Percentiles rank a stretch among this genome's conserved stretches.
phyloP scores from a whole-genome alignment of 106 monocot genomes.

The Apostasia shenzhenica region DNA sequence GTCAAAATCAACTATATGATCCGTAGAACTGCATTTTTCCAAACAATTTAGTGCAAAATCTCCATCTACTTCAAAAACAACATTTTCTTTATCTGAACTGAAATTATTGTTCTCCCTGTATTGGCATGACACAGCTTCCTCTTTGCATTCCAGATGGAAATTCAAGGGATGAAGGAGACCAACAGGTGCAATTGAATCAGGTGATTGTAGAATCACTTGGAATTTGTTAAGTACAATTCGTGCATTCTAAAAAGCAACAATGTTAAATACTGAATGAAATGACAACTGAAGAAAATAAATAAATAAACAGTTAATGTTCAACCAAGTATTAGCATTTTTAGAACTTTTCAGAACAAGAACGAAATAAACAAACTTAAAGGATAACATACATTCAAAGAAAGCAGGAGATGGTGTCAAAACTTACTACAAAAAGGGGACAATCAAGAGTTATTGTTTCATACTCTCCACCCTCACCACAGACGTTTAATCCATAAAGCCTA shows the following conservation, averaged over 20 bases:
- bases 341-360: too few relatives aligned
- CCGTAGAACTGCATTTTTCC: slow-evolving; percentile 13
- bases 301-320: not conserved
- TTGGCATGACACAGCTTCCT: slow-evolving; percentile 6
- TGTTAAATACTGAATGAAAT: not conserved
- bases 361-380: too few relatives aligned
- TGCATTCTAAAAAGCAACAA: slow-evolving; percentile 56
- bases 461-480: slow-evolving; percentile 99
- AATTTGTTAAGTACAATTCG: slow-evolving; percentile 79
- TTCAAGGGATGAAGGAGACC: slow-evolving; percentile 80
- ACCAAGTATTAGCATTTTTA: not conserved
- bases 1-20: slow-evolving; percentile 10
- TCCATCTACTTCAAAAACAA: slow-evolving; percentile 45
- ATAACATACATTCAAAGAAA: slow-evolving; percentile 4
- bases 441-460: slow-evolving; percentile 96
- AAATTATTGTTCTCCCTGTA: slow-evolving; percentile 6
- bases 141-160: slow-evolving; percentile 67
- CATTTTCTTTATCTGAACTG: slow-evolving; percentile 5
- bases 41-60: slow-evolving; percentile 17
- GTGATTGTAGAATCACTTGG: slow-evolving; percentile 71
- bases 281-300: not conserved
- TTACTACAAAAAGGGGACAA: slow-evolving; percentile 81
- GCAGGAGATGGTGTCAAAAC: slow-evolving; percentile 2
- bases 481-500: slow-evolving; percentile 85
- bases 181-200: slow-evolving; percentile 87